These are phyloP conservation scores for Stachybotrys chlorohalonatus DNA, from an alignment of 2,329 filamentous ascomycete genomes.

Conservation along the genomic window DNA sequence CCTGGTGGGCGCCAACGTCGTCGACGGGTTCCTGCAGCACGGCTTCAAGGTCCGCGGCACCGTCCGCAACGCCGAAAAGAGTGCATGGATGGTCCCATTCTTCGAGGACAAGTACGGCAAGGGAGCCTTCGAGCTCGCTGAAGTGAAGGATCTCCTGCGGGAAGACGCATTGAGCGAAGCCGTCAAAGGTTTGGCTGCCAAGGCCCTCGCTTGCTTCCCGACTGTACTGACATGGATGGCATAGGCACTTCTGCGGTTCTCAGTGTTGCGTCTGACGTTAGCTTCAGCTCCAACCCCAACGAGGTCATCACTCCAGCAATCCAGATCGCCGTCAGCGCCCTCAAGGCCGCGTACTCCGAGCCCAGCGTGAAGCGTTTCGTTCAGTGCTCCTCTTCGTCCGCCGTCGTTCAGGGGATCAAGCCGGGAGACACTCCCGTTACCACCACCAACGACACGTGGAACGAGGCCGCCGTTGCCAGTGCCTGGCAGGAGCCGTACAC, in stretches of 20 bases:
- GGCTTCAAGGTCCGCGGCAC: conserved; percentile 24
- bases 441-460: conserved; percentile 18
- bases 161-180: conserved; percentile 15
- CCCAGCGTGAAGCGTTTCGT: conserved; percentile 27
- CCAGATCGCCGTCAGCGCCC: conserved; percentile 11
- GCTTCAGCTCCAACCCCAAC: conserved; percentile 18
- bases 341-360: conserved; percentile 19
- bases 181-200: conserved; percentile 11
- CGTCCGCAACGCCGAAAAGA: conserved; percentile 15
- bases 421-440: background rate
- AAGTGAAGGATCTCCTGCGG: conserved; percentile 21
- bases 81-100: conserved; percentile 13
- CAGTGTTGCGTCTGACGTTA: conserved; percentile 24
- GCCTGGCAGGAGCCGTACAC: conserved; percentile 24
- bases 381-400: conserved; percentile 24
- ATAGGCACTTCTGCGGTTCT: conserved; percentile 18
- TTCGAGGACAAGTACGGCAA: conserved; percentile 19
- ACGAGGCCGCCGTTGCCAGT: conserved; percentile 17
- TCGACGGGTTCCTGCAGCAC: conserved; percentile 18
- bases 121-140: conserved; percentile 19
- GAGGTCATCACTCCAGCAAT: conserved; percentile 23
- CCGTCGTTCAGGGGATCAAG: conserved; percentile 1
- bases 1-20: conserved; percentile 20
- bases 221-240: background rate
- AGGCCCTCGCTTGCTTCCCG: background rate